Base-by-base conservation (phyloP, 495 filamentous ascomycete species). In the Neurospora africana region DNA sequence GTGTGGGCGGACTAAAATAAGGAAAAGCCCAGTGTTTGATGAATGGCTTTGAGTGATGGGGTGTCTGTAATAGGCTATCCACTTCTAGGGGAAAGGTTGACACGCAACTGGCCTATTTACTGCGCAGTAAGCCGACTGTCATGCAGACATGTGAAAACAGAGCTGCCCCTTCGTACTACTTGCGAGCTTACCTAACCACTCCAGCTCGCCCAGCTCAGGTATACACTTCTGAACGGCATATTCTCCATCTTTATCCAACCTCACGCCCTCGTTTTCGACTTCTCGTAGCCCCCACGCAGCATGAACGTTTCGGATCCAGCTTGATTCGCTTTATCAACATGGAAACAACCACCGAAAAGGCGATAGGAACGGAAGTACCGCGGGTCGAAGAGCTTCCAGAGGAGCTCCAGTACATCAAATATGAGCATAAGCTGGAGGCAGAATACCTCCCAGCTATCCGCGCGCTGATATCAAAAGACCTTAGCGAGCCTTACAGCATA, bases 401-500 rank as follows among this genome's bases (percentile, higher is more conserved):
- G 37, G 85, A 90, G 70, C 87, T 97, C 72, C 86, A 86, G 73
- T 98, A 97, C 81, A 85, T 93, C 73, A 93, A 92, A 78, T 99
- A 98, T 79, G 87, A 93, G 70, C 87, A 88, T 76, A 79, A 84
- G 9, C 90, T 93, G 74, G 96, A 98, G 78, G 87, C 89, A 40
- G 82, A 87, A 68, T 97, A 95, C 75, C 89, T 98, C 61, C 88
- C 93, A 65, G 88, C 92, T 30, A 98, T 99, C 82, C 89, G 96
- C 69, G 89, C 93, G 71, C 82, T 99, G 77, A 99, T 99, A 79
- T 97, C 94, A 36, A 95, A 95, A 73, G 96, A 98, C 79, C 89
- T 99, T 36, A 98, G 95, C 72, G 96, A 99, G 79, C 96, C 96
- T 2, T 99, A 99, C 82, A 98, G 95, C 83, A 98, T 99, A 79